Evolutionary conservation across 768 basidiomycete species (phyloP), one percentile per base, ranked within the genome.

Genomic region (Lactarius hatsudake): DNA sequence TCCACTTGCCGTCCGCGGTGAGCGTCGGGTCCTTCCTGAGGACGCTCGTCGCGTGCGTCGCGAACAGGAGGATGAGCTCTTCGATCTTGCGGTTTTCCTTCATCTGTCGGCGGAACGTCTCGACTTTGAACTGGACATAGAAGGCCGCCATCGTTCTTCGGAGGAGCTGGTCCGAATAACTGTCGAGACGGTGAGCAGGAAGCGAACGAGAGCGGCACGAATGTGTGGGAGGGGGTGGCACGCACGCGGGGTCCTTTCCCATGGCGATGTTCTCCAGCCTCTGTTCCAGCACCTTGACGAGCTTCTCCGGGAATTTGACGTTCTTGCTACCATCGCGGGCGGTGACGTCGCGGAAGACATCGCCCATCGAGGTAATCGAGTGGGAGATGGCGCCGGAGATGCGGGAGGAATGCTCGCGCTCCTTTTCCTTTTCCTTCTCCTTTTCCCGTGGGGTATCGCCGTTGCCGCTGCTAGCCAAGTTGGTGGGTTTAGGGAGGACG

Each of bases 21-120:
- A 95, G 80, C 2, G 90, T 83, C 0, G 91, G 91, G 71, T 96
- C 94, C 78, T 97, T 97, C 83, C 89, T 91, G 67, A 98, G 83
- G 10, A 93, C 86, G 32, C 86, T 83, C 3, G 93, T 94, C 3
- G 96, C 92, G 61, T 94, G 88, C 1, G 95, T 92, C 13, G 96
- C 96, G 73, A 98, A 98, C 84, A 92, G 91, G 61, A 99, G 82
- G 66, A 99, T 96, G 63, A 99, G 88, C 70, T 98, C 95, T 78
- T 99, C 97, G 45, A 98, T 93, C 80, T 96, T 97, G 56, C 97
- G 85, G 76, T 93, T 96, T 76, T 98, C 96, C 77, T 94, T 93
- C 87, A 98, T 90, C 72, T 95, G 91, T 42, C 86, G 84, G 65
- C 90, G 87, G 81, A 97, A 96, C 45, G 82, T 83, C 32, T 93